A percentile compares a stretch with the other conserved stretches of the same genome.
phyloP scores from a whole-genome alignment of 2,329 filamentous ascomycete genomes.

The Epichloe hybrida region DNA sequence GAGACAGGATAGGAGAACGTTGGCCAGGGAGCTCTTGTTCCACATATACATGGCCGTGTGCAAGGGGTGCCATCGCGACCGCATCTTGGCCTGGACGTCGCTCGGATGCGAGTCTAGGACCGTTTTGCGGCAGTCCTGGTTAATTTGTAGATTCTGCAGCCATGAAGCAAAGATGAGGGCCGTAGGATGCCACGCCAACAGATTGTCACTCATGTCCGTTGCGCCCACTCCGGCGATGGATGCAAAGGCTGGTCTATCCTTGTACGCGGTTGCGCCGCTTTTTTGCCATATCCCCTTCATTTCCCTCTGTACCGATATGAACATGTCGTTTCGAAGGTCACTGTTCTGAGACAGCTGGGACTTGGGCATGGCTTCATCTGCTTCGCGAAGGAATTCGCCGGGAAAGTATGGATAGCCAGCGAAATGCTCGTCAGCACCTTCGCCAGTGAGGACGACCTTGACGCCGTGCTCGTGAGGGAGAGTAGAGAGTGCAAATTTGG shows the following conservation, averaged over 20 bases:
- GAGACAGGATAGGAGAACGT: conserved; percentile 16
- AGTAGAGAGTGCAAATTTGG: conserved; percentile 35
- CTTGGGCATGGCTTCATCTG: conserved; percentile 25
- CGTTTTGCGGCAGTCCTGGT: not conserved
- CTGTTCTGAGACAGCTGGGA: conserved; percentile 7
- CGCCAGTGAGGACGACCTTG: conserved; percentile 40
- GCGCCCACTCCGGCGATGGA: not conserved
- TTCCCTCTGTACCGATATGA: not conserved
- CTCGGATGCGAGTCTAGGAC: not conserved
- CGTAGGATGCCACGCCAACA: not conserved
- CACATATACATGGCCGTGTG: conserved; percentile 4
- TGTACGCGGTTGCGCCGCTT: not conserved
- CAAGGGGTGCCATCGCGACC: conserved; percentile 3
- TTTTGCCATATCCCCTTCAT: not conserved
- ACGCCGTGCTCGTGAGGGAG: conserved; percentile 30
- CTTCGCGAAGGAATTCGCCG: conserved; percentile 33
- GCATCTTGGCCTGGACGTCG: not conserved
- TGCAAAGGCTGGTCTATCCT: not conserved
- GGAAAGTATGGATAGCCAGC: conserved; percentile 35
- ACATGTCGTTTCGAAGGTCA: not conserved
- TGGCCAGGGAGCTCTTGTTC: conserved; percentile 10
- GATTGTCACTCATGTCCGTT: not conserved
- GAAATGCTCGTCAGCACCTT: conserved; percentile 41
- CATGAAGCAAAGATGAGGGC: not conserved
- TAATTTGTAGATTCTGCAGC: not conserved